A percentile compares a stretch with the other conserved stretches of the same genome.
phyloP scores from a whole-genome alignment of 768 basidiomycete genomes.

The Obba rivulosa region DNA sequence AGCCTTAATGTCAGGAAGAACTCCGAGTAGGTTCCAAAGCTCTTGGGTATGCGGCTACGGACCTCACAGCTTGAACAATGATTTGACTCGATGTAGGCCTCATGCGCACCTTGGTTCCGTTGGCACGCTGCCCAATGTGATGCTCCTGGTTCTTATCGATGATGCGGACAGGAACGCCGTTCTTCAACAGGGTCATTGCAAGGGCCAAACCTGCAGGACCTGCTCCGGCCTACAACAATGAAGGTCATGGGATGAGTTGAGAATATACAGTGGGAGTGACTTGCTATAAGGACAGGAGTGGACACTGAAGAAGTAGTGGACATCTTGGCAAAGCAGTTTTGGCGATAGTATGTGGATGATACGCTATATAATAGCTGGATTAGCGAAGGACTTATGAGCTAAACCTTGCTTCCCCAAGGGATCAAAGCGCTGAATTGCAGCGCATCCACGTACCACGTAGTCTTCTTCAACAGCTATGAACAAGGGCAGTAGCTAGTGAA shows the following conservation, averaged over 20 bases:
- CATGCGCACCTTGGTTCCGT: slow-evolving; percentile 21
- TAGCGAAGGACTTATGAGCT: no score
- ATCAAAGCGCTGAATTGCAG: no score
- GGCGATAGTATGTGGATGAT: no score
- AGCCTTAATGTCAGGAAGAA: slow-evolving; percentile 11
- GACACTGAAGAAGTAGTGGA: not conserved
- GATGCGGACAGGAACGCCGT: slow-evolving; percentile 16
- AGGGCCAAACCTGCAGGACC: slow-evolving; percentile 17
- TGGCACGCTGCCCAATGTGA: slow-evolving; percentile 20
- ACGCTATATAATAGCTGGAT: not conserved
- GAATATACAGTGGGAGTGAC: no score
- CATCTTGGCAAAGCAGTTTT: no score
- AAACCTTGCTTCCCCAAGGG: no score
- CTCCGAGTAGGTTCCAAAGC: slow-evolving; percentile 14
- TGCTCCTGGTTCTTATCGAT: slow-evolving; percentile 14
- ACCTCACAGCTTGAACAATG: not conserved
- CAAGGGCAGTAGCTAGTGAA: no score
- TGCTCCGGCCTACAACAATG: slow-evolving; percentile 12
- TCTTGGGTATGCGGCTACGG: slow-evolving; percentile 18
- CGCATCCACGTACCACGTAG: no score
- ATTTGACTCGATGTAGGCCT: not conserved
- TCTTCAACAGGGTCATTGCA: slow-evolving; percentile 13
- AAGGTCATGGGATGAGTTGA: not conserved
- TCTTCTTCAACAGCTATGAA: no score
- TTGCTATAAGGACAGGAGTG: not conserved